These are phyloP conservation scores for Capronia americana DNA, from an alignment of 2,329 filamentous ascomycete genomes.

Conservation along the genomic window DNA sequence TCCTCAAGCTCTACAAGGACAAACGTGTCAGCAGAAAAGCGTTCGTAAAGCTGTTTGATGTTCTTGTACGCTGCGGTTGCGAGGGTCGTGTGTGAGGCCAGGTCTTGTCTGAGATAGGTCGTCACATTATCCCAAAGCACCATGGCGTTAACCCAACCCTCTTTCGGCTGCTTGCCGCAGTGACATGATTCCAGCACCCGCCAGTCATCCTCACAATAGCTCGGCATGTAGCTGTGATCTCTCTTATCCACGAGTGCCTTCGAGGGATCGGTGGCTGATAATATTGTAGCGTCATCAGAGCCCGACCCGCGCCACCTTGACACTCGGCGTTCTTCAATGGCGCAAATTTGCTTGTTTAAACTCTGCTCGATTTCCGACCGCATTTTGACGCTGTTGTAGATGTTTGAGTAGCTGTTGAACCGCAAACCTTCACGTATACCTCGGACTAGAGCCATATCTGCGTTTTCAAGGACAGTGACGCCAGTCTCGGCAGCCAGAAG, in stretches of 20 bases:
- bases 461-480: slow-evolving; percentile 50
- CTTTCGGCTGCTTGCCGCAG: slow-evolving; percentile 34
- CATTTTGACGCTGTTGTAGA: slow-evolving; percentile 50
- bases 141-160: slow-evolving; percentile 35
- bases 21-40: neutral
- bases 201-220: slow-evolving; percentile 34
- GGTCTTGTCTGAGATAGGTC: slow-evolving; percentile 36
- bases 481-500: slow-evolving; percentile 50
- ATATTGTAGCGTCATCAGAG: slow-evolving; percentile 23
- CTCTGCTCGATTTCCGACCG: slow-evolving; percentile 44
- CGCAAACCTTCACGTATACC: slow-evolving; percentile 49
- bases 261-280: slow-evolving; percentile 18
- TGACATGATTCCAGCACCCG: slow-evolving; percentile 22
- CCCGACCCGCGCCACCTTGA: slow-evolving; percentile 47
- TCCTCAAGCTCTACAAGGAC: neutral
- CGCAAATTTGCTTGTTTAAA: slow-evolving; percentile 48
- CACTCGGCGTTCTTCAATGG: slow-evolving; percentile 50
- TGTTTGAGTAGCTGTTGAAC: slow-evolving; percentile 52
- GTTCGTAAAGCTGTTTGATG: slow-evolving; percentile 6
- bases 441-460: slow-evolving; percentile 47
- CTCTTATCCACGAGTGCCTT: slow-evolving; percentile 33
- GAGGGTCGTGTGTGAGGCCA: slow-evolving; percentile 16
- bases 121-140: slow-evolving; percentile 32
- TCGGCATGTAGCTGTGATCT: slow-evolving; percentile 36
- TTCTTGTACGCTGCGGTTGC: slow-evolving; percentile 24